Evolutionary conservation across 768 basidiomycete species (phyloP).

Genomic region (Tephrocybe sp.): DNA sequence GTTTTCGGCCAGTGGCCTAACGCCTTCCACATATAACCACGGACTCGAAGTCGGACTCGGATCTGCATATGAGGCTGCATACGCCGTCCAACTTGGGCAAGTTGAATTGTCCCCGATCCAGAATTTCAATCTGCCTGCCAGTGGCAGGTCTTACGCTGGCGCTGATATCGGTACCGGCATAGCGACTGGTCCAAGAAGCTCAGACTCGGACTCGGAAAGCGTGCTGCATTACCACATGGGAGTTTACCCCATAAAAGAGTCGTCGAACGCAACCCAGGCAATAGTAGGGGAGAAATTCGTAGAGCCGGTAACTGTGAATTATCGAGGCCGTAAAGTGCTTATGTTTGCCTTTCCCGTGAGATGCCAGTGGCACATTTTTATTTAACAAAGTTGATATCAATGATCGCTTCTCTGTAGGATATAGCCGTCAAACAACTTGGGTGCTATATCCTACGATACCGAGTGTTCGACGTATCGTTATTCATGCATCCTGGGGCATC

Average conservation of each 20-base stretch:
- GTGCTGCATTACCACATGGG: slow-evolving; percentile 26
- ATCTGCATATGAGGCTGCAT: too few species aligned
- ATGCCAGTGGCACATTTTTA: background rate
- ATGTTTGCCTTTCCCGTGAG: slow-evolving; percentile 66
- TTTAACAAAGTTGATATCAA: background rate
- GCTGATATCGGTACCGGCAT: too few species aligned
- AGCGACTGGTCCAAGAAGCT: too few species aligned
- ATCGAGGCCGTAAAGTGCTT: slow-evolving; percentile 47
- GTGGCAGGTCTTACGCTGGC: too few species aligned
- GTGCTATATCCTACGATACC: slow-evolving; percentile 67
- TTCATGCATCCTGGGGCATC: slow-evolving; percentile 23
- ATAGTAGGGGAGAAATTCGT: slow-evolving; percentile 64
- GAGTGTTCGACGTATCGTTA: slow-evolving; percentile 61
- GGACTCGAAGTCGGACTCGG: too few species aligned
- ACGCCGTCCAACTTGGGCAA: too few species aligned
- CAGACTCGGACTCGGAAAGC: slow-evolving; percentile 21
- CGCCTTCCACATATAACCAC: too few species aligned
- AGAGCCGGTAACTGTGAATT: slow-evolving; percentile 51
- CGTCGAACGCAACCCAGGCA: slow-evolving; percentile 43
- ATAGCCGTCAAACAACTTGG: slow-evolving; percentile 67
- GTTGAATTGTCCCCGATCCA: too few species aligned
- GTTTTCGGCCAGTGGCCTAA: too few species aligned
- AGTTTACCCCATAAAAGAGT: slow-evolving; percentile 35
- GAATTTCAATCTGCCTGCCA: too few species aligned
- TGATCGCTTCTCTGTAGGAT: slow-evolving; percentile 40